A percentile compares a stretch with the other conserved stretches of the same genome.
Conservation (phyloP, 2,329 filamentous ascomycete species). For the Paramyrothecium sp. region DNA sequence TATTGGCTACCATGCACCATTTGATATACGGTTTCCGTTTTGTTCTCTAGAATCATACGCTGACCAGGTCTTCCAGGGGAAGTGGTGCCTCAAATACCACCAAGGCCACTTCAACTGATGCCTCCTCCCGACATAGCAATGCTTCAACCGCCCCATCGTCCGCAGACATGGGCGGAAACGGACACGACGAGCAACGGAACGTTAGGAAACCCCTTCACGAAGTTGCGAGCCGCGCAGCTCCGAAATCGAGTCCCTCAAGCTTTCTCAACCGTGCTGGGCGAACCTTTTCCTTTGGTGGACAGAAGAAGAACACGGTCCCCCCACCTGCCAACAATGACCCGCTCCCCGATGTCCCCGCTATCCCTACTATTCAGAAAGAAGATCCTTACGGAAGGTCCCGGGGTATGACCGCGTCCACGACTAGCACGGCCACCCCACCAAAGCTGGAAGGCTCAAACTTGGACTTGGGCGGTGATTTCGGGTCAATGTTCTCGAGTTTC, state of each 20-base stretch:
- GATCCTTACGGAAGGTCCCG: conserved; percentile 36
- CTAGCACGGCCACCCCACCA: conserved; percentile 51
- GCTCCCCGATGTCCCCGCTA: conserved; percentile 34
- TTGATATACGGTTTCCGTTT: conserved; percentile 6
- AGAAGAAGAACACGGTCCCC: conserved; percentile 44
- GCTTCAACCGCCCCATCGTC: conserved; percentile 61
- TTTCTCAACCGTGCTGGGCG: conserved; percentile 57
- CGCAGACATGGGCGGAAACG: conserved; percentile 34
- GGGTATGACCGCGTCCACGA: conserved; percentile 53
- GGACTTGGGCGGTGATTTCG: conserved; percentile 58
- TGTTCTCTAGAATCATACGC: conserved; percentile 5
- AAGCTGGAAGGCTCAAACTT: conserved; percentile 44
- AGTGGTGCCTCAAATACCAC: conserved; percentile 62
- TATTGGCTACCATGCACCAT: neutral
- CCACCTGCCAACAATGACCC: conserved; percentile 24
- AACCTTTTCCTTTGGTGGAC: conserved; percentile 59
- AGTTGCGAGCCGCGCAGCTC: conserved; percentile 35
- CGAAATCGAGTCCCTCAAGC: conserved; percentile 48
- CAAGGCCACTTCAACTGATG: conserved; percentile 58
- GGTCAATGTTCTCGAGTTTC: conserved; percentile 54
- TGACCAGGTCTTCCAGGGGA: conserved; percentile 36
- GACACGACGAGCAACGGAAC: conserved; percentile 25
- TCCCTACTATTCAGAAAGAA: conserved; percentile 31
- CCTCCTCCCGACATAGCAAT: conserved; percentile 61
- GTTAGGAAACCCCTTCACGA: conserved; percentile 36